phyloP scores from a whole-genome alignment of 1,284 basidiomycete species.

The Vanrija humicola region DNA sequence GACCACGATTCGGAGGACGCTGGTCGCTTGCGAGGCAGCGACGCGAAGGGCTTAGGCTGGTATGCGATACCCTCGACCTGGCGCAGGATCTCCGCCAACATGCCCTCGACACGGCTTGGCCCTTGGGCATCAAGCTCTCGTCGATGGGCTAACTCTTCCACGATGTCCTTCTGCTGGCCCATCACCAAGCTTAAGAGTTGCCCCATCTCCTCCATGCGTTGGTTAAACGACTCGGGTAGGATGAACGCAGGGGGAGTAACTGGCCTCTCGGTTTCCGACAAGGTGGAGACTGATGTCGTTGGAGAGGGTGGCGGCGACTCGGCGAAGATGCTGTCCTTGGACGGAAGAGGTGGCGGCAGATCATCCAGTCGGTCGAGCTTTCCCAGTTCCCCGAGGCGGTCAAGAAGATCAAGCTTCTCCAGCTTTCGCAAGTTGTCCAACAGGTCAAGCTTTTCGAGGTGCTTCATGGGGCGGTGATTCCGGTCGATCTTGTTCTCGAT shows the following conservation, averaged over 20 bases:
- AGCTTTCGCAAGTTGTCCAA: background rate
- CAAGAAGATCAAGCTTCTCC: background rate
- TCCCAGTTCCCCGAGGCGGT: background rate
- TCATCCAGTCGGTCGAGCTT: conserved; percentile 4
- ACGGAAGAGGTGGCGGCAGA: conserved; percentile 36
- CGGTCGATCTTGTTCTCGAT: conserved; percentile 41
- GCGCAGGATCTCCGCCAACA: conserved; percentile 34
- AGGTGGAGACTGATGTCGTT: conserved; percentile 23
- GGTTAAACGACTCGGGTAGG: conserved; percentile 23
- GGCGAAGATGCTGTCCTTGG: conserved; percentile 25
- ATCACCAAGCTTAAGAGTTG: conserved; percentile 36
- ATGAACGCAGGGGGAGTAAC: conserved; percentile 36
- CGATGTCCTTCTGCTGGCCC: conserved; percentile 34
- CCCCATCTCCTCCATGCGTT: conserved; percentile 36
- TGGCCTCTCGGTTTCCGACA: conserved; percentile 33
- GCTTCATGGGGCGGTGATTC: conserved; percentile 16
- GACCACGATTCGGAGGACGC: background rate
- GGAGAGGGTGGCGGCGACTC: conserved; percentile 10
- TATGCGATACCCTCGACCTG: background rate
- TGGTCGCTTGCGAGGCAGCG: background rate
- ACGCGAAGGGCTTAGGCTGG: too few species aligned
- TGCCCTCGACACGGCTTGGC: conserved; percentile 33
- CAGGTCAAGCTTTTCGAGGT: conserved; percentile 1
- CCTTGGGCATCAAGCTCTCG: conserved; percentile 15
- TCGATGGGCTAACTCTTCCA: conserved; percentile 21